Percentiles rank a stretch among this genome's conserved stretches.
These are phyloP conservation scores for Marchantia paleacea DNA, from an alignment of 225 moss, liverwort and hornwort genomes.

Conservation along the genomic window DNA sequence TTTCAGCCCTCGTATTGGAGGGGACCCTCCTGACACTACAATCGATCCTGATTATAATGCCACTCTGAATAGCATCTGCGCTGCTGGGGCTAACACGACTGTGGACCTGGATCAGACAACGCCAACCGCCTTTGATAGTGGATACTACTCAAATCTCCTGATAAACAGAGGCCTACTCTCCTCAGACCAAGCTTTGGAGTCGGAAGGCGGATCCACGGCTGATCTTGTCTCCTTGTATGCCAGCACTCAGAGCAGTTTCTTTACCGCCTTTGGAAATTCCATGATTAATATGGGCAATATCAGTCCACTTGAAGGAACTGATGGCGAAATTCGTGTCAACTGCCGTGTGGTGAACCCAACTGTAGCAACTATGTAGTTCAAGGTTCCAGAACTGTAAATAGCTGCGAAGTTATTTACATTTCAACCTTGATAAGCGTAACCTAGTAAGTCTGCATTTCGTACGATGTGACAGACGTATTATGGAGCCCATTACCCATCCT, in stretches of 20 bases:
- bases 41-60: too few species aligned
- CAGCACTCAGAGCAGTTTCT: neutral
- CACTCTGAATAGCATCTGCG: too few species aligned
- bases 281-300: neutral
- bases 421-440: too few species aligned
- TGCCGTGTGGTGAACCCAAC: neutral
- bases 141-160: constrained; percentile 17
- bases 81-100: neutral
- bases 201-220: constrained; percentile 12
- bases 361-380: too few species aligned
- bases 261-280: constrained; percentile 14
- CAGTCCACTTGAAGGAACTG: neutral
- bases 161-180: neutral
- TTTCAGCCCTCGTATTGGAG: neutral
- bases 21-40: neutral
- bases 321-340: neutral
- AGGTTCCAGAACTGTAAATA: too few species aligned
- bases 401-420: too few species aligned
- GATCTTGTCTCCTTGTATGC: constrained; percentile 4
- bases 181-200: constrained; percentile 21
- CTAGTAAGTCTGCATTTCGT: too few species aligned
- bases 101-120: constrained; percentile 36
- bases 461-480: too few species aligned
- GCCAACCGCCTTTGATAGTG: constrained; percentile 23
- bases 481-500: too few species aligned